phyloP scores from a whole-genome alignment of 2,329 filamentous ascomycete genomes.

The Botrytis elliptica region DNA sequence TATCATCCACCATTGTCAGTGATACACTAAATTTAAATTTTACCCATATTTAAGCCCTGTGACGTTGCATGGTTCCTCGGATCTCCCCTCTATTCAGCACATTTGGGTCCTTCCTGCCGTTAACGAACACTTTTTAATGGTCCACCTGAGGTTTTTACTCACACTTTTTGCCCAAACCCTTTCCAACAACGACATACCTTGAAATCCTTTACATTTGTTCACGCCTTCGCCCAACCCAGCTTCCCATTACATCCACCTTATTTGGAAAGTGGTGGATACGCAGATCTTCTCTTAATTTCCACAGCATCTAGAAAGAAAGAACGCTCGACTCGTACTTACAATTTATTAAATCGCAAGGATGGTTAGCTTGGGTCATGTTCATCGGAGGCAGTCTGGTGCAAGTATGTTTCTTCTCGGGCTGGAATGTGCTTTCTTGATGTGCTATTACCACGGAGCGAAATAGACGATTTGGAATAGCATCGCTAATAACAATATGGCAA shows the following conservation, averaged over 20 bases:
- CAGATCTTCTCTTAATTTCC: neutral
- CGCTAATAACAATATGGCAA: slow-evolving; percentile 13
- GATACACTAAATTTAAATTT: neutral
- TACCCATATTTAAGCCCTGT: neutral
- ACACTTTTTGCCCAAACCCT: slow-evolving; percentile 5
- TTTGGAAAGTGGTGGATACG: slow-evolving; percentile 7
- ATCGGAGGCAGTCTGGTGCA: slow-evolving; percentile 47
- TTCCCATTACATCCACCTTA: neutral
- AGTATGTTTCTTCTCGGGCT: slow-evolving; percentile 40
- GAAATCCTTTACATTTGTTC: neutral
- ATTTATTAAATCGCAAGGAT: slow-evolving; percentile 27
- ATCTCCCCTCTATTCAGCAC: slow-evolving; percentile 3
- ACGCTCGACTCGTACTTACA: neutral
- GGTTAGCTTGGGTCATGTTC: slow-evolving; percentile 45
- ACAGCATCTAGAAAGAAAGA: neutral
- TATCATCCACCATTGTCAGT: neutral
- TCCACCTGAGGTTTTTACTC: slow-evolving; percentile 9
- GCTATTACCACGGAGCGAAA: neutral
- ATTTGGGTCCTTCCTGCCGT: neutral
- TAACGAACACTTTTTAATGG: slow-evolving; percentile 10
- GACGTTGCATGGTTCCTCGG: slow-evolving; percentile 7
- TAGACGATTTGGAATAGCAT: neutral
- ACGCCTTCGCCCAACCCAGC: neutral
- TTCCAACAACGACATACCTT: slow-evolving; percentile 13
- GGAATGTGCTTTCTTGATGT: neutral